Base-by-base conservation (phyloP, 2,329 filamentous ascomycete genomes). In the Fusarium austroafricanum region DNA sequence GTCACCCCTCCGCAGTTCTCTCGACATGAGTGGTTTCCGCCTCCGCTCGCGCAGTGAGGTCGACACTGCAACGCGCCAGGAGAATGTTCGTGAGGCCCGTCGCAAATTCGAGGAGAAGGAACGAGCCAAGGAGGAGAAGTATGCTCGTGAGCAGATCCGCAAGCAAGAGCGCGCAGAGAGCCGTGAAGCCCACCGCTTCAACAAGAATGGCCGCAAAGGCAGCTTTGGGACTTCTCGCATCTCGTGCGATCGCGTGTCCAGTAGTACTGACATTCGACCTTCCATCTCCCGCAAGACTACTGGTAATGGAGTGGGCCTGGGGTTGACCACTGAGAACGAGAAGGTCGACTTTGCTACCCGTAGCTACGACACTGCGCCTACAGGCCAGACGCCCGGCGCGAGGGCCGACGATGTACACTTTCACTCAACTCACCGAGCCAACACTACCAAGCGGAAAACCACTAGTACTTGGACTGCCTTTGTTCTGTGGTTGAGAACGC, bases 91-190 rank as follows among this genome's bases (percentile, higher is more conserved):
- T 43, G 84, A 86, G 71, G 88, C 87, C 6, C 87, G 88, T 53
- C 86, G 86, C 70, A 88, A 86, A 72, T 90, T 90, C 65, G 83
- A 89, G 73, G 85, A 88, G 73, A 87, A 86, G 73, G 87, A 90
- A 75, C 82, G 82, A 17, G 80, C 80, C 53, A 90, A 90, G 77
- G 84, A 89, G 35, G 87, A 89, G 73, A 89, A 89, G 72, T 86
- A 87, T 47, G 87, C 85, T 17, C 84, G 84, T 14, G 86, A 89
- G 68, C 83, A 88, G 79, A 82, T 85, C 58, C 83, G 82, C 65
- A 87, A 85, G 62, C 83, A 84, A 35, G 87, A 89, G 74, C 86
- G 87, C 45, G 83, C 83, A n/a, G 84, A 87, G 56, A 82, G 80
- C 71, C 88, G 84, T 72, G 86, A 87, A 61, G 85, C 86, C 2